These are phyloP conservation scores for Pleurotus pulmonarius DNA, from an alignment of 768 basidiomycete genomes.

Conservation along the genomic window DNA sequence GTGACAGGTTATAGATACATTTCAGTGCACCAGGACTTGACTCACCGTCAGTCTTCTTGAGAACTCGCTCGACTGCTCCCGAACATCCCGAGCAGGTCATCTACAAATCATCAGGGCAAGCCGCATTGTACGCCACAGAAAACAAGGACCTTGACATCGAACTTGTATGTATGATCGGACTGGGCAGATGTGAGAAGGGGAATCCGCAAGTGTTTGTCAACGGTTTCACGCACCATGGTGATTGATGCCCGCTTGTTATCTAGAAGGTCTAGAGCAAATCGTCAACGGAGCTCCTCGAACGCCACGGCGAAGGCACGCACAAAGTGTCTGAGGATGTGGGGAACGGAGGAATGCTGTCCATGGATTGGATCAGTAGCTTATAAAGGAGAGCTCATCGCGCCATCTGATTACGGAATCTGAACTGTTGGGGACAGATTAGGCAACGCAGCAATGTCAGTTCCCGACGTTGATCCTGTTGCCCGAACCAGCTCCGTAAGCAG, in stretches of 20 bases:
- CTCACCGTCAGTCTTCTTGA: conserved; percentile 61
- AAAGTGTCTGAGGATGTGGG: neutral
- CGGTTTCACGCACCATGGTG: neutral
- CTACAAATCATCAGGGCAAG: conserved; percentile 28
- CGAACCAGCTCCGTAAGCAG: conserved; percentile 1
- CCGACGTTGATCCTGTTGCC: conserved; percentile 7
- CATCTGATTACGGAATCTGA: conserved; percentile 1
- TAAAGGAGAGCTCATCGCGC: conserved; percentile 12
- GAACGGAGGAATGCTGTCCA: neutral
- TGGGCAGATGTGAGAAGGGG: conserved; percentile 5
- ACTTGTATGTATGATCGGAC: conserved; percentile 59
- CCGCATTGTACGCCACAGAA: neutral
- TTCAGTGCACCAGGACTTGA: conserved; percentile 10
- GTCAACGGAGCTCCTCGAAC: neutral
- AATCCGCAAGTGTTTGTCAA: neutral
- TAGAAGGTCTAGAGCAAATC: neutral
- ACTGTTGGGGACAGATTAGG: no score
- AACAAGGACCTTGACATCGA: conserved; percentile 71
- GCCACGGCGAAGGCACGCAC: no score
- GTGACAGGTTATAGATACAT: conserved; percentile 1
- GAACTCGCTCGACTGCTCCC: conserved; percentile 71
- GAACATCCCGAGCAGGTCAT: conserved; percentile 90
- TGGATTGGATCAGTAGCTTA: neutral
- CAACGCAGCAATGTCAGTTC: neutral
- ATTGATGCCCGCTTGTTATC: neutral